These are phyloP conservation scores for Macrophomina tecta DNA, from an alignment of 2,329 filamentous ascomycete genomes.

Conservation along the genomic window DNA sequence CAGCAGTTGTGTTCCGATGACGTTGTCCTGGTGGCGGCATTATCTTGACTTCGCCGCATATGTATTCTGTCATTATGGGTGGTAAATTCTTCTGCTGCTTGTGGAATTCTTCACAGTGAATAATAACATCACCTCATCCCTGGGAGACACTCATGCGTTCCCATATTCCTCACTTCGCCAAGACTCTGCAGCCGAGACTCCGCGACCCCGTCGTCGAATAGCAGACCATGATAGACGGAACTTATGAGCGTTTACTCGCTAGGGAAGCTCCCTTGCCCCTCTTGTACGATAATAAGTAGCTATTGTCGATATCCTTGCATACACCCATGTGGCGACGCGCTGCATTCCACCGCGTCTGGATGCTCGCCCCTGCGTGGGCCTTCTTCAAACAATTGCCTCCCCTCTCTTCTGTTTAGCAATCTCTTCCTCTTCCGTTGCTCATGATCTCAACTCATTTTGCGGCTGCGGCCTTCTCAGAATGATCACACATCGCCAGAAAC, in stretches of 20 bases:
- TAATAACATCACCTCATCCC: not conserved
- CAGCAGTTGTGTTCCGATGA: too few relatives aligned
- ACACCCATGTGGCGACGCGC: conserved; percentile 15
- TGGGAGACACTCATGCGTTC: not conserved
- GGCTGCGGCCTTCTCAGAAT: conserved; percentile 3
- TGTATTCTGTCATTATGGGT: not conserved
- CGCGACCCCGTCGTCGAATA: not conserved
- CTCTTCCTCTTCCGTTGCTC: not conserved
- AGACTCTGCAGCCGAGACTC: not conserved
- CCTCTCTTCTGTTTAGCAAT: not conserved
- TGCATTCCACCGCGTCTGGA: conserved; percentile 11
- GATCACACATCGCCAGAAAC: conserved; percentile 13
- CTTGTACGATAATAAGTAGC: not conserved
- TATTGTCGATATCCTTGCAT: conserved; percentile 10
- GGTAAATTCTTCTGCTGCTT: not conserved
- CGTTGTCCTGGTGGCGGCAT: too few relatives aligned
- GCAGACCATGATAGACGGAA: not conserved
- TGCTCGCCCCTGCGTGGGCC: not conserved
- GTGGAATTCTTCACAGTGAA: conserved; percentile 5
- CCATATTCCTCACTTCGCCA: not conserved
- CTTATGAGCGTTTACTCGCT: not conserved
- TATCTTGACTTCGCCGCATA: too few relatives aligned
- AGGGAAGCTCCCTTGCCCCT: not conserved
- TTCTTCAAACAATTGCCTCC: not conserved
- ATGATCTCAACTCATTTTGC: not conserved